These are phyloP conservation scores for Lasiodiplodia sp. DNA, from an alignment of 2,329 filamentous ascomycete genomes.

Conservation along the genomic window DNA sequence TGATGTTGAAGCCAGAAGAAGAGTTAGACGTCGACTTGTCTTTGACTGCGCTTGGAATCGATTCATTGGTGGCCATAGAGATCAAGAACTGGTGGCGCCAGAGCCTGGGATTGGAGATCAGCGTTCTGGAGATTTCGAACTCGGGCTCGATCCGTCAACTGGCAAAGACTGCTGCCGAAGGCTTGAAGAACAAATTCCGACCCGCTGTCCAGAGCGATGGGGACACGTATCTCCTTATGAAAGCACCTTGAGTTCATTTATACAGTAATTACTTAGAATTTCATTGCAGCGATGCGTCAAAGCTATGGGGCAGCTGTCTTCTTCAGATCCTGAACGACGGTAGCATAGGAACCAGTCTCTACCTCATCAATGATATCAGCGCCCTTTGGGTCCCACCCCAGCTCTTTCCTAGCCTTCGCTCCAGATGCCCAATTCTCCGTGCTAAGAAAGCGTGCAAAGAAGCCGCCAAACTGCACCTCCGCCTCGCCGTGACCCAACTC, in stretches of 20 bases:
- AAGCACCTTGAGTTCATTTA: no score
- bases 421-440: not conserved
- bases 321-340: not conserved
- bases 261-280: no score
- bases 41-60: conserved; percentile 41
- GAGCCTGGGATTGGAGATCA: conserved; percentile 41
- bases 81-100: conserved; percentile 50
- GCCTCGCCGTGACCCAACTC: not conserved
- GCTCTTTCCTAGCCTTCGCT: not conserved
- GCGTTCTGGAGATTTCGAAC: conserved; percentile 36
- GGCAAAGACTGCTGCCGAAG: no score
- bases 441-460: not conserved
- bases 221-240: no score
- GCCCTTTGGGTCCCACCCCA: not conserved
- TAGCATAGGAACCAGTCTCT: not conserved
- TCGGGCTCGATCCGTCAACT: no score
- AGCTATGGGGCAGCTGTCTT: no score
- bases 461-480: not conserved
- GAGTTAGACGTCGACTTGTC: conserved; percentile 33
- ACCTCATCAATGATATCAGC: not conserved
- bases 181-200: no score
- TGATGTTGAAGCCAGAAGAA: conserved; percentile 35
- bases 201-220: no score
- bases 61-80: conserved; percentile 47
- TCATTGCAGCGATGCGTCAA: no score